Percentiles rank a stretch among this genome's conserved stretches.
phyloP scores from a whole-genome alignment of 2,329 filamentous ascomycete genomes.

The Metarhizium brunneum region DNA sequence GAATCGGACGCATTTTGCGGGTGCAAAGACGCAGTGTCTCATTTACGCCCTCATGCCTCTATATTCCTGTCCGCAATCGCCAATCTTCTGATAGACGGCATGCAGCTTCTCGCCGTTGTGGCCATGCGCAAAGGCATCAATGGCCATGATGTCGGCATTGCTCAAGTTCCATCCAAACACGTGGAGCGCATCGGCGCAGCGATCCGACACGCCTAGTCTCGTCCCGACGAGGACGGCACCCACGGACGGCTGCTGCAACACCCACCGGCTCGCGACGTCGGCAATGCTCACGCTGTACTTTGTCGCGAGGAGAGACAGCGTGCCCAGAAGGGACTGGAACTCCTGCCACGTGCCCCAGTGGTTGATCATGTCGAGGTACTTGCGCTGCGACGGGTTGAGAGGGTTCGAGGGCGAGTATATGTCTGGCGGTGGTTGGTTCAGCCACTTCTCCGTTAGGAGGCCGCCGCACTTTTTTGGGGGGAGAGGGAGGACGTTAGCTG shows the following conservation, averaged over 20 bases:
- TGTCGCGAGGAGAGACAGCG: no score
- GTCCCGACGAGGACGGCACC: no score
- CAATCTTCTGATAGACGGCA: constrained; percentile 23
- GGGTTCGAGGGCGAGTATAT: constrained; percentile 18
- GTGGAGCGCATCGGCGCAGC: constrained; percentile 12
- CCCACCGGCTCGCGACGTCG: no score
- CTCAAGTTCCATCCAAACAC: constrained; percentile 13
- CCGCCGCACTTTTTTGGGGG: constrained; percentile 8
- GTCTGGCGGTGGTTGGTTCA: constrained; percentile 18
- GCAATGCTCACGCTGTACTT: no score
- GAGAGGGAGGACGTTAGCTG: no score
- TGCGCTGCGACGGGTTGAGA: constrained; percentile 25
- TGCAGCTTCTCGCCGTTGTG: constrained; percentile 9
- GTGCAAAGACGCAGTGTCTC: background rate
- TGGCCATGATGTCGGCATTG: constrained; percentile 8
- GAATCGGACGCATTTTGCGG: background rate
- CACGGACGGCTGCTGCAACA: no score
- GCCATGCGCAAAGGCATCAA: constrained; percentile 16
- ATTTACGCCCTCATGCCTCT: constrained; percentile 2
- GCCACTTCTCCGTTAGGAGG: constrained; percentile 24
- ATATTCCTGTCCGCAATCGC: constrained; percentile 17
- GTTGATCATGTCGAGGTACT: constrained; percentile 8
- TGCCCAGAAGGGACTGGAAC: no score
- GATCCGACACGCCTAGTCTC: background rate
- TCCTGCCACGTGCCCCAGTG: constrained; percentile 29